Base-by-base conservation (phyloP, 805 yeast genomes). In the Komagataella pseudopastoris region DNA sequence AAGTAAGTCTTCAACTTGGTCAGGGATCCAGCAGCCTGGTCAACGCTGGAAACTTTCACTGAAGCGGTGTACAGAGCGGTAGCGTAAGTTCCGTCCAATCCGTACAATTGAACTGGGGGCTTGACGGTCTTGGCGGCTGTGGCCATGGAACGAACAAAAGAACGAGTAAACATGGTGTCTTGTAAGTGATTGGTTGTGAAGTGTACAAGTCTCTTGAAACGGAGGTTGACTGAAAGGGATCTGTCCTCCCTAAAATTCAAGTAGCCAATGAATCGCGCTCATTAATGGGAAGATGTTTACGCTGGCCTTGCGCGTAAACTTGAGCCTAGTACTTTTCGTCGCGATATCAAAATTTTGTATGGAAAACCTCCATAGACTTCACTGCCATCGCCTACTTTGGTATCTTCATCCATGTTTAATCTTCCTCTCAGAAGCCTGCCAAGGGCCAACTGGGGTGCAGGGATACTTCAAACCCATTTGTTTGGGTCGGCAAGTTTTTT, bases 41-140 rank as follows among this genome's bases (percentile, higher is more conserved):
- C 91, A 60, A 89, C 72, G 7, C 88, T 74, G 43, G 95, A 78
- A 60, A 80, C 81, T 76, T 87, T 84, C 59, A 84, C 84, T 52
- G 98, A 84, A 20, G 98, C 97, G 51, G 90, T 76, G 80, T 83
- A 91, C 62, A 93, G 78, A 49, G 99, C 96, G 53, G 88, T 78
- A 60, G 98, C 99, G 71, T 91, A 91, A 58, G 98, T 89, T 66
- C 98, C 99, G 60, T 90, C 97, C 60, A 91, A 73, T 57, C 98
- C 98, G 64, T 79, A 91, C 67, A 91, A 78, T 78, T 89, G 96
- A 57, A 91, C 86, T 52, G 98, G 97, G 51, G 95, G 89, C 70
- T 81, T 83, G 63, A 78, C 78, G 39, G 30, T 36, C 10, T 45
- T 17, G 63, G 82, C 69, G 59, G 87, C 84, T 54, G 90, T 71